These are phyloP conservation scores for Trypanosoma boissoni DNA, from an alignment of 208 protist species.

Conservation along the genomic window DNA sequence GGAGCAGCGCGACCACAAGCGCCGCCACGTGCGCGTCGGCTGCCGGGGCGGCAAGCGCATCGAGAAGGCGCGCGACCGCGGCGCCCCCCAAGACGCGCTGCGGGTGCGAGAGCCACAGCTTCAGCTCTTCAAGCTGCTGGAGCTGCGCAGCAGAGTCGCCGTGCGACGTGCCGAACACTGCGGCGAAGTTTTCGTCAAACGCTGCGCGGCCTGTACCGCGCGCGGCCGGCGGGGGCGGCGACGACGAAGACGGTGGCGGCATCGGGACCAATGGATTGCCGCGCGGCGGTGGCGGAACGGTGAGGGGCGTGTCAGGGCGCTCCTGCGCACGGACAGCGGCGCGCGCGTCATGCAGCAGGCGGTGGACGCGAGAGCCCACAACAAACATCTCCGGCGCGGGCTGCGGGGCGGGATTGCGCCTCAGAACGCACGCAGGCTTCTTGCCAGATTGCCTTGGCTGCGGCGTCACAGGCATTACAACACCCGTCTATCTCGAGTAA, in stretches of 20 bases:
- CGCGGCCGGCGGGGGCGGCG: constrained; percentile 7
- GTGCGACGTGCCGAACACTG: constrained; percentile 21
- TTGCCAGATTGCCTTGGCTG: constrained; percentile 3
- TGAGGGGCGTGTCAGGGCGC: constrained; percentile 51
- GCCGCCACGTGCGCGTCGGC: constrained; percentile 18
- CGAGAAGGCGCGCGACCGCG: constrained; percentile 15
- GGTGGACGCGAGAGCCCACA: constrained; percentile 40
- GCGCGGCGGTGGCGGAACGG: constrained; percentile 27
- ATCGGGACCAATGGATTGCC: constrained; percentile 18
- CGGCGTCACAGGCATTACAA: constrained; percentile 5
- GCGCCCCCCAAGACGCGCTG: constrained; percentile 32
- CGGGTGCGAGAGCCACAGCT: constrained; percentile 39
- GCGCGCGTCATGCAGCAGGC: constrained; percentile 59
- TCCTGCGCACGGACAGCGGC: constrained; percentile 44
- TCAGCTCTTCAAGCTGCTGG: constrained; percentile 30
- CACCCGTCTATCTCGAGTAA: no score
- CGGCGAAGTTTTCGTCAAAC: no score
- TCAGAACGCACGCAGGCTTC: constrained; percentile 4
- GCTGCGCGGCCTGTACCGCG: constrained; percentile 14
- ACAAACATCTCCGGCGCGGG: constrained; percentile 16
- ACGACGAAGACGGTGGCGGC: neutral
- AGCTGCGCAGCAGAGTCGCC: constrained; percentile 20
- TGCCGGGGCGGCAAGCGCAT: constrained; percentile 5
- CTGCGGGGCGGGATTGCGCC: constrained; percentile 4
- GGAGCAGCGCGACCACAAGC: constrained; percentile 15